Base-by-base conservation (phyloP, 352 stramenopile genomes). In the Phytophthora multivora region DNA sequence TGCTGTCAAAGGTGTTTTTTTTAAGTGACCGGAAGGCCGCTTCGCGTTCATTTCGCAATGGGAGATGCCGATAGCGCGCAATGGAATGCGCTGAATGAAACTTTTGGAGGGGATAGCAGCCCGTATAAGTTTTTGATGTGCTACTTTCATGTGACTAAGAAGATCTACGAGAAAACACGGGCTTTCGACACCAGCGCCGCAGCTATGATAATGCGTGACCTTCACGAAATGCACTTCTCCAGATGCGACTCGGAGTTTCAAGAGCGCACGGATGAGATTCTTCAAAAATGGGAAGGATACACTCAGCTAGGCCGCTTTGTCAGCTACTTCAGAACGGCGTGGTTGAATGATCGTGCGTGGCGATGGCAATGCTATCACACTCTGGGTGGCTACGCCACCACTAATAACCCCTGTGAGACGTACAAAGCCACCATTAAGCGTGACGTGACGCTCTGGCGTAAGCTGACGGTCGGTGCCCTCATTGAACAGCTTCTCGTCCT, bases 391-490 rank as follows among this genome's bases (percentile, higher is more conserved):
- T 42, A 21, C 19, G 36, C 36, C 13, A 42, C 36, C 8, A 18
- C 36, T 23, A 77, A 73, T 43, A 70, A 73, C 28, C 69, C 69
- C 0, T 56, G 62, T 4, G 64, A 77, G 11, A 48, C 65, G 2
- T 78, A 63, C 42, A 79, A 75, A 36, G 26, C 42, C 3, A 31
- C 25, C 1, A 52, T 79, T 19, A 75, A 79, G 33, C 39, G 55
- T 8, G 56, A 69, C 8, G 66, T 71, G 36, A 65, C 64, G 9
- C 1, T 28, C 2, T 5, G 25, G 3, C 25, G 25, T 5, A 28
- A 28, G 25, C 25, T 28, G 2, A 28, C 2, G 25, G 25, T 28
- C 3, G 25, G 25, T 28, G 25, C 25, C 2, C 25, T 28, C 25
- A 28, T 28, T 28, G 3, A 2, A 5, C 25, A 28, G 5, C 25